A percentile compares a stretch with the other conserved stretches of the same genome.
Conservation (phyloP, 768 basidiomycete species). For the Psilocybe cyanescens region DNA sequence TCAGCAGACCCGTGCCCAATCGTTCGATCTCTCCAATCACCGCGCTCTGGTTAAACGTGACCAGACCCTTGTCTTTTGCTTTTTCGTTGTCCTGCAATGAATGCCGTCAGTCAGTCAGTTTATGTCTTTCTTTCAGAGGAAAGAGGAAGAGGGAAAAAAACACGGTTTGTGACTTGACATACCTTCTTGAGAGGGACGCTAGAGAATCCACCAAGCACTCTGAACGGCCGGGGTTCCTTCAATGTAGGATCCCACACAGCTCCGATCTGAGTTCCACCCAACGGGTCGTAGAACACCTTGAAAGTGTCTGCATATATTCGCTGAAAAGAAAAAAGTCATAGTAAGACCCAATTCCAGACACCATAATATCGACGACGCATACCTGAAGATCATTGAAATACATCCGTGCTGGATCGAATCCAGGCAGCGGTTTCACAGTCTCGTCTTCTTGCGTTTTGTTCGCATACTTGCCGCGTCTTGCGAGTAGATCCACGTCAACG, state of each 20-base stretch:
- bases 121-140: neutral
- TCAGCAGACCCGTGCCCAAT: constrained; percentile 71
- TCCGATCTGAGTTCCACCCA: constrained; percentile 81
- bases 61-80: constrained; percentile 58
- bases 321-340: constrained; percentile 37
- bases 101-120: neutral
- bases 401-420: constrained; percentile 78
- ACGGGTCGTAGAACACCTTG: constrained; percentile 82
- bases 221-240: constrained; percentile 66
- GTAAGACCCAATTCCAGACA: neutral
- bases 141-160: neutral
- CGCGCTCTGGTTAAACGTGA: constrained; percentile 66
- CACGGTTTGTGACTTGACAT: neutral
- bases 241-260: constrained; percentile 86
- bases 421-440: constrained; percentile 51
- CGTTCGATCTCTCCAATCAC: constrained; percentile 78
- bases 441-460: constrained; percentile 40
- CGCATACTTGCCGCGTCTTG: constrained; percentile 45
- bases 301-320: constrained; percentile 74
- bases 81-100: constrained; percentile 42
- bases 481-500: constrained; percentile 51
- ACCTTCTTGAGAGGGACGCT: constrained; percentile 58
- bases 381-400: constrained; percentile 79
- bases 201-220: constrained; percentile 84
- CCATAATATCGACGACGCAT: neutral